A percentile compares a stretch with the other conserved stretches of the same genome.
phyloP scores from a whole-genome alignment of 192 early-diverging fungal species.

The Mortierella alpina region DNA sequence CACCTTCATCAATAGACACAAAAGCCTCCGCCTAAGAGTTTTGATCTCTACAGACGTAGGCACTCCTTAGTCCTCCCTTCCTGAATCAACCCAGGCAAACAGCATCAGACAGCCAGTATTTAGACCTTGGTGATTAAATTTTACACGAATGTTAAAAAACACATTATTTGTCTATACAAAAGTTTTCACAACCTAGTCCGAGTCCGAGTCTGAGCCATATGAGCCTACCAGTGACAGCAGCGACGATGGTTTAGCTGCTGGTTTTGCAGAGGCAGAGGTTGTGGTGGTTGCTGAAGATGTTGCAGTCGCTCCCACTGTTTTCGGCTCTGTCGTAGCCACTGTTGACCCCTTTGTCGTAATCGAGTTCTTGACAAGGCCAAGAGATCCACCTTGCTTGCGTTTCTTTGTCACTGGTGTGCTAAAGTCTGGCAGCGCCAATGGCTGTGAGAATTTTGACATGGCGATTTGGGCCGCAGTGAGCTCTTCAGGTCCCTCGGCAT shows the following conservation, averaged over 20 bases:
- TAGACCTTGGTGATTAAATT: not conserved
- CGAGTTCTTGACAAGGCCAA: slow-evolving; percentile 20
- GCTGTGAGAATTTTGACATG: slow-evolving; percentile 40
- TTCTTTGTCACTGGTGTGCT: slow-evolving; percentile 36
- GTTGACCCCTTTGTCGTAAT: not conserved
- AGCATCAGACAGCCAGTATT: no score
- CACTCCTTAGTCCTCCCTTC: no score
- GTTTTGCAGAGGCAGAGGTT: not conserved
- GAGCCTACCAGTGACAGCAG: slow-evolving; percentile 35
- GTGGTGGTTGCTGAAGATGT: not conserved
- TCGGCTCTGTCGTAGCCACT: not conserved
- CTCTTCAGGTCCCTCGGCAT: slow-evolving; percentile 37
- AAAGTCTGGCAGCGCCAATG: slow-evolving; percentile 31
- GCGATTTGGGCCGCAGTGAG: slow-evolving; percentile 37
- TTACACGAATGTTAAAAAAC: not conserved
- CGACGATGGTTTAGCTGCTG: slow-evolving; percentile 20
- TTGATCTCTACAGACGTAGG: no score
- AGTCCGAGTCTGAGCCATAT: slow-evolving; percentile 48
- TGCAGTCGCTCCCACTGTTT: not conserved
- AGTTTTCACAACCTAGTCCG: slow-evolving; percentile 4
- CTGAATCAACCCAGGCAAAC: no score
- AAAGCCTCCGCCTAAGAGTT: slow-evolving; percentile 2
- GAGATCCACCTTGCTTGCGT: slow-evolving; percentile 32
- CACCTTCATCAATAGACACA: slow-evolving; percentile 22
- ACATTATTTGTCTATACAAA: not conserved